Base-by-base conservation (phyloP, 805 yeast genomes). In the Myxozyma nipponensis region DNA sequence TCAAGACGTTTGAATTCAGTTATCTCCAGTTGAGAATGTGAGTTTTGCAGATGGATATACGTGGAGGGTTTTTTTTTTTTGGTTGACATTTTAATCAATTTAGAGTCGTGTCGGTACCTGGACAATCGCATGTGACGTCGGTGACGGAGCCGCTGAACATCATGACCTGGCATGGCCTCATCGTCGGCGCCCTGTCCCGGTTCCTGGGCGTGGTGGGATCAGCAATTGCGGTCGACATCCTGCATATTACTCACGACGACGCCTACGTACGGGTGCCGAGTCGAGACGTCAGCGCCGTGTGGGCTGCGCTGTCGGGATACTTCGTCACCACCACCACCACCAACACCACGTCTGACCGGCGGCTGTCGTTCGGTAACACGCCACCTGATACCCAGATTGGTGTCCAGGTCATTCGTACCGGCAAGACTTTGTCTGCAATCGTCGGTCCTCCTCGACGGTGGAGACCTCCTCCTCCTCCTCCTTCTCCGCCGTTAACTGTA, bases 301-400 rank as follows among this genome's bases (percentile, higher is more conserved):
- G 52, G 52, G 57, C 51, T 13, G 51, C 57, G 23, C 18, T 53
- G 22, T 39, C 47, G 17, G 54, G 46, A 7, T 53, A 18, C 36
- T 24, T 30, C 38, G 43, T 48, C 30, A 44, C 41, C 18, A 25
- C 40, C 9, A 23, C 23, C n/a, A 30, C 19, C 7, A 6, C 5
- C 13, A 30, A 10, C 23, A 22, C 43, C 19, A 6, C 35, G 2
- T 15, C 32, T 19, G 38, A 18, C 17, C n/a, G n/a, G n/a, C 24
- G 18, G n/a, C 22, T 17, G 13, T 19, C 37, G 28, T 28, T 45
- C 26, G 51, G 46, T 6, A 44, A 49, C 4, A 39, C 39, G n/a
- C 18, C 36, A 10, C 13, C 7, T 28, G 13, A 28, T 28, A 13
- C 32, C 32, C 28, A 25, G 24, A 32, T 53, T 7, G 55, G 52